phyloP scores from a whole-genome alignment of 352 stramenopile species.

The Phytophthora syringae region DNA sequence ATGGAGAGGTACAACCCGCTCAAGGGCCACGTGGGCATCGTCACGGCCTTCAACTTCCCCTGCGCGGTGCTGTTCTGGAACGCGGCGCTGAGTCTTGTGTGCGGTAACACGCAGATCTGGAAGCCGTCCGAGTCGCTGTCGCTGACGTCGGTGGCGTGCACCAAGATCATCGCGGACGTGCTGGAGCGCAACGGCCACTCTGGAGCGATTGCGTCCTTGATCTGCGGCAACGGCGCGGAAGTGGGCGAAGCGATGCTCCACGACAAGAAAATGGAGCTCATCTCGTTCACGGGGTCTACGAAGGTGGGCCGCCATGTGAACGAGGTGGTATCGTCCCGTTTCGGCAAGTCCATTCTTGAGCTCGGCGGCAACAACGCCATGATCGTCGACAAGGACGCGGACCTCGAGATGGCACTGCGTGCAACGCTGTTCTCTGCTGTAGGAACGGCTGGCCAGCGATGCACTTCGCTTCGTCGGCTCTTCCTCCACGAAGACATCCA shows the following conservation, averaged over 20 bases:
- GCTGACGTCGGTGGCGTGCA: constrained; percentile 90
- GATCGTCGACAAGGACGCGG: constrained; percentile 92
- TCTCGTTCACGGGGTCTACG: constrained; percentile 93
- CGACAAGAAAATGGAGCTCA: constrained; percentile 88
- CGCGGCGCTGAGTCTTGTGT: constrained; percentile 88
- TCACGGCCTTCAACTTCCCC: constrained; percentile 96
- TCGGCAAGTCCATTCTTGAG: constrained; percentile 93
- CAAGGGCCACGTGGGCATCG: constrained; percentile 93
- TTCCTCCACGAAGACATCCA: constrained; percentile 93
- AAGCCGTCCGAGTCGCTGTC: constrained; percentile 92
- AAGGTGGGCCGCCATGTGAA: constrained; percentile 89
- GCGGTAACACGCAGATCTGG: constrained; percentile 93
- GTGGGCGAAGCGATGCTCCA: constrained; percentile 88
- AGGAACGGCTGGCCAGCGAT: constrained; percentile 92
- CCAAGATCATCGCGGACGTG: constrained; percentile 91
- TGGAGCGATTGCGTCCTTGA: constrained; percentile 85
- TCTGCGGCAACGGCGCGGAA: constrained; percentile 79
- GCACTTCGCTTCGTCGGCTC: constrained; percentile 92
- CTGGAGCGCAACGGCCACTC: constrained; percentile 87
- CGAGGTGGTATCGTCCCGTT: constrained; percentile 86
- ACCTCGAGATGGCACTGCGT: constrained; percentile 91
- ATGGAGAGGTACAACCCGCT: constrained; percentile 95
- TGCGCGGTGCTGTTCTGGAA: constrained; percentile 93
- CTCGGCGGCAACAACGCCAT: constrained; percentile 94
- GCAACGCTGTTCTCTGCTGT: constrained; percentile 92